Evolutionary conservation across 2,329 filamentous ascomycete species (phyloP).

Genomic region (Verticillium dahliae): DNA sequence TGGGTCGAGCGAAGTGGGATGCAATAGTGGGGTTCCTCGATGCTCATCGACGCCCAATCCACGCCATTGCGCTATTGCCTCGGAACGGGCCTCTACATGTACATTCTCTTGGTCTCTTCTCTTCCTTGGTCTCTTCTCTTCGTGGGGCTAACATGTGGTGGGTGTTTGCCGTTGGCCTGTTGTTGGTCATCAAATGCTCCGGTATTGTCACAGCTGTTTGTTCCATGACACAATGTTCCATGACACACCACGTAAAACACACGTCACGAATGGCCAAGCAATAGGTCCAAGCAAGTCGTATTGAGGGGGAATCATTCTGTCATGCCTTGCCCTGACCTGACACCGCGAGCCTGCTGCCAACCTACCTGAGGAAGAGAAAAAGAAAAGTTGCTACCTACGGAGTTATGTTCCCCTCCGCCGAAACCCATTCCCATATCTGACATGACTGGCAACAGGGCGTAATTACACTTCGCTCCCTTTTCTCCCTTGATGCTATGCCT

Average conservation of each 20-base stretch:
- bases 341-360: neutral
- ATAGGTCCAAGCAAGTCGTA: neutral
- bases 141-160: no score
- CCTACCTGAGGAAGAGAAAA: neutral
- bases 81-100: neutral
- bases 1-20: neutral
- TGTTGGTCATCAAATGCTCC: no score
- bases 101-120: no score
- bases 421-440: neutral
- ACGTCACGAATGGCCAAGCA: neutral
- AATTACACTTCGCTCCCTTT: neutral
- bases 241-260: neutral
- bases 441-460: neutral
- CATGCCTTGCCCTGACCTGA: neutral
- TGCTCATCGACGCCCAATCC: neutral
- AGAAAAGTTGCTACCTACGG: neutral
- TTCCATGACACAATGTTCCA: neutral
- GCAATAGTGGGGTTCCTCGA: slow-evolving; percentile 9
- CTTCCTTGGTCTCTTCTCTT: no score
- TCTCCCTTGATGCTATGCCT: neutral
- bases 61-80: neutral
- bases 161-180: no score
- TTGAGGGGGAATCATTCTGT: neutral
- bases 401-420: neutral
- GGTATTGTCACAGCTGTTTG: no score